Percentiles rank a stretch among this genome's conserved stretches.
Evolutionary conservation across 257 asterid genomes (phyloP).

Genomic region (Leonotis leonurus): DNA sequence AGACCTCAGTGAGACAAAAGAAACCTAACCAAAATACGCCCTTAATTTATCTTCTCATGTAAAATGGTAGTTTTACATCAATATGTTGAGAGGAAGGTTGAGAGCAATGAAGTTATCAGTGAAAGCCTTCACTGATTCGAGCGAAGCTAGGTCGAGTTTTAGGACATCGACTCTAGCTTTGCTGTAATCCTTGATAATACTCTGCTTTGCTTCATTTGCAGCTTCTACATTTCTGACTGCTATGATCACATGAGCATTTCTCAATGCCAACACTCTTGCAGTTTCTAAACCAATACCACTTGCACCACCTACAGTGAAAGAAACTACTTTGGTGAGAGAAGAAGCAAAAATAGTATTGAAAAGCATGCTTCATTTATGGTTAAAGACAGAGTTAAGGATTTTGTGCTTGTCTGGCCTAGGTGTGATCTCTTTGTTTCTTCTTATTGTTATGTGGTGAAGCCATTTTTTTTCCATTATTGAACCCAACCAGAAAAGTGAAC

Average conservation of each 20-base stretch:
- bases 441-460: background rate
- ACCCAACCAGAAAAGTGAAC: background rate
- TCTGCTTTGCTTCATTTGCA: conserved; percentile 63
- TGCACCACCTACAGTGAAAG: conserved; percentile 58
- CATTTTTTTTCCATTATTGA: background rate
- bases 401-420: too few species aligned
- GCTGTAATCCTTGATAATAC: conserved; percentile 34
- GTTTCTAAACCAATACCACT: conserved; percentile 89
- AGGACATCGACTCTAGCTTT: conserved; percentile 57
- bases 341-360: too few species aligned
- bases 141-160: conserved; percentile 65
- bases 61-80: conserved; percentile 28
- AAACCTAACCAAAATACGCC: background rate
- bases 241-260: conserved; percentile 67
- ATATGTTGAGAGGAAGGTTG: conserved; percentile 79
- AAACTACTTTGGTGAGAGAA: background rate
- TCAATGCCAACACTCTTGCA: conserved; percentile 59
- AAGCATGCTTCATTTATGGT: background rate
- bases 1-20: background rate
- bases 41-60: background rate
- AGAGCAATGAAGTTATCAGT: conserved; percentile 50
- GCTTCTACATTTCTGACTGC: conserved; percentile 74
- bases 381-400: background rate
- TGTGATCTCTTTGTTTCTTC: background rate
- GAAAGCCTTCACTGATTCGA: conserved; percentile 56